A percentile compares a stretch with the other conserved stretches of the same genome.
Evolutionary conservation across 2,329 filamentous ascomycete species (phyloP).

Genomic region (Massarina eburnea): DNA sequence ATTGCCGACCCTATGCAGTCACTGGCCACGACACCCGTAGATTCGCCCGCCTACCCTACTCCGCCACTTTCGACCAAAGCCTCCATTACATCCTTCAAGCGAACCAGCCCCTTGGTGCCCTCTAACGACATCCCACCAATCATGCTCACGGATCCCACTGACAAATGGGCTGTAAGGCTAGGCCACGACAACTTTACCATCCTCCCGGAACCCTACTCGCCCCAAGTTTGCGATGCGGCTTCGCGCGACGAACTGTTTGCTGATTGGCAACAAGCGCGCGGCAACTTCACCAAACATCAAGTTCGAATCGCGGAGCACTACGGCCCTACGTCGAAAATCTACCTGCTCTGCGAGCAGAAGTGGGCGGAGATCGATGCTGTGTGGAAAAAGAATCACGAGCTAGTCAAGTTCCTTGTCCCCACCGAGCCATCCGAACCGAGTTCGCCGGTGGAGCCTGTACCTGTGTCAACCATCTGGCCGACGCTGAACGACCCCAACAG

Average conservation of each 20-base stretch:
- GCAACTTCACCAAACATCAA: slow-evolving; percentile 87
- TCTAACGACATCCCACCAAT: slow-evolving; percentile 64
- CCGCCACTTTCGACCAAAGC: slow-evolving; percentile 77
- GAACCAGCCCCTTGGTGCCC: slow-evolving; percentile 51
- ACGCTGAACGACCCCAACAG: slow-evolving; percentile 65
- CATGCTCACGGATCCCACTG: slow-evolving; percentile 67
- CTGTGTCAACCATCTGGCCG: slow-evolving; percentile 61
- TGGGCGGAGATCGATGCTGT: slow-evolving; percentile 77
- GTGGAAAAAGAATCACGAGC: slow-evolving; percentile 73
- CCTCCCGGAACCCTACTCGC: slow-evolving; percentile 75
- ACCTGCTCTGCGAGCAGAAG: slow-evolving; percentile 81
- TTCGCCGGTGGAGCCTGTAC: slow-evolving; percentile 52
- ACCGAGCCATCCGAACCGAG: slow-evolving; percentile 35
- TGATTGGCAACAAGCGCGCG: slow-evolving; percentile 81
- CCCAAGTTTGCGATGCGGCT: slow-evolving; percentile 62
- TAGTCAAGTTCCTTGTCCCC: slow-evolving; percentile 54
- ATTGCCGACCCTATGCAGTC: slow-evolving; percentile 61
- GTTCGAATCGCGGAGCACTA: slow-evolving; percentile 89
- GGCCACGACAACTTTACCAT: slow-evolving; percentile 96
- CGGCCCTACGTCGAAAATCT: slow-evolving; percentile 85
- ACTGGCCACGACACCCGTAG: slow-evolving; percentile 49
- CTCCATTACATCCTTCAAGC: slow-evolving; percentile 73
- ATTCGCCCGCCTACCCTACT: slow-evolving; percentile 57
- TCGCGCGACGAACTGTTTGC: slow-evolving; percentile 66
- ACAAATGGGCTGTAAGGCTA: slow-evolving; percentile 81